Evolutionary conservation across 2,329 filamentous ascomycete species (phyloP).

Genomic region (Diaporthe eres): DNA sequence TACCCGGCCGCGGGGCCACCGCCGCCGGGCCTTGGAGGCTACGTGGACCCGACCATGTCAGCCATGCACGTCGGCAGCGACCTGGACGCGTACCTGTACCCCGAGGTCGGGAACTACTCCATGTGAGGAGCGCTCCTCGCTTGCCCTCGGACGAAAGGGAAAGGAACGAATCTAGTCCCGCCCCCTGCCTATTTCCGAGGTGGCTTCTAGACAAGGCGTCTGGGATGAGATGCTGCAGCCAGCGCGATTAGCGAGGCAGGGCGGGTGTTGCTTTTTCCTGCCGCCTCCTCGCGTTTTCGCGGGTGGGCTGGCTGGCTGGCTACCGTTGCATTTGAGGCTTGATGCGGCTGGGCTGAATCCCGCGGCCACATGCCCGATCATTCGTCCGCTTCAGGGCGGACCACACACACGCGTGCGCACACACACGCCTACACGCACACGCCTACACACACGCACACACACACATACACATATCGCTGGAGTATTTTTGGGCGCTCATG

Average conservation of each 20-base stretch:
- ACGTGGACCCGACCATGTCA: conserved; percentile 42
- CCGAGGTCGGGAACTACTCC: conserved; percentile 46
- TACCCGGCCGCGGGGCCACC: conserved; percentile 36
- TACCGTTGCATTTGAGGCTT: conserved; percentile 30
- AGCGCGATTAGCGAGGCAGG: conserved; percentile 13
- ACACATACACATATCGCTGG: background rate
- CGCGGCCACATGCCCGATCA: conserved; percentile 10
- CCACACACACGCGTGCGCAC: background rate
- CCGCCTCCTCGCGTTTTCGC: background rate
- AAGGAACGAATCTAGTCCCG: background rate
- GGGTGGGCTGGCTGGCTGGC: conserved; percentile 5
- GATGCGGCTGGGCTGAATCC: conserved; percentile 17
- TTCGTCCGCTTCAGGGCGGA: conserved; percentile 1
- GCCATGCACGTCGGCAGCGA: conserved; percentile 46
- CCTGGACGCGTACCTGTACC: conserved; percentile 51
- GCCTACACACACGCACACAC: background rate
- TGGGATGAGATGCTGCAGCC: background rate
- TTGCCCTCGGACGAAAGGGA: background rate
- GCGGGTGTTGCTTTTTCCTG: background rate
- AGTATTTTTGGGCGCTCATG: background rate
- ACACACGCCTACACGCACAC: background rate
- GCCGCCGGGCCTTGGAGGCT: conserved; percentile 37
- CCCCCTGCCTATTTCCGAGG: background rate
- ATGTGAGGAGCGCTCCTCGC: conserved; percentile 36
- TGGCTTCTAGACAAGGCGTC: background rate